Evolutionary conservation across 2,329 filamentous ascomycete species (phyloP).

Genomic region (Aspergillus sp.): DNA sequence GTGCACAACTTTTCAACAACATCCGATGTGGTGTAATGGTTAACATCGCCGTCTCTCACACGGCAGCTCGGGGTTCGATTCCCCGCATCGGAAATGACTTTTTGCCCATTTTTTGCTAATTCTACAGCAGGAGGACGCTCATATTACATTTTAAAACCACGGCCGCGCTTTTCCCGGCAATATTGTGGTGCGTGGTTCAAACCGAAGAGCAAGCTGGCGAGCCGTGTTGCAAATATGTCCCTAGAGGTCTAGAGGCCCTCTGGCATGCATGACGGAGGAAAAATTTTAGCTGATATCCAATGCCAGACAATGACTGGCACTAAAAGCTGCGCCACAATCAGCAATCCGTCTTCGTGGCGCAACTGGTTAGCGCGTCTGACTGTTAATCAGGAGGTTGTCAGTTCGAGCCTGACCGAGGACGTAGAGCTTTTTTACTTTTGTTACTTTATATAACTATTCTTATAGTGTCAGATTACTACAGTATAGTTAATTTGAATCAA

Average conservation of each 20-base stretch:
- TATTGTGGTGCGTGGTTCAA: no score
- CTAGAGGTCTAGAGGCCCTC: no score
- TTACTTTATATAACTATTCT: no score
- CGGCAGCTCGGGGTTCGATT: conserved; percentile 29
- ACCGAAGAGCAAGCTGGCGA: no score
- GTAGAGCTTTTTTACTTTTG: no score
- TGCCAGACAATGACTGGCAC: no score
- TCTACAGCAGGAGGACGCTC: neutral
- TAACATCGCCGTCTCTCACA: conserved; percentile 29
- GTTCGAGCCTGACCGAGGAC: neutral
- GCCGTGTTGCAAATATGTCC: no score
- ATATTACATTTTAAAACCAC: no score
- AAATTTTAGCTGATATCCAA: no score
- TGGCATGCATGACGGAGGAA: no score
- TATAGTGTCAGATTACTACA: neutral
- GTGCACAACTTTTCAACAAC: neutral
- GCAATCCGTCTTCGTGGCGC: neutral
- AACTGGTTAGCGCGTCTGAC: neutral
- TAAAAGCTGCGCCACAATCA: neutral
- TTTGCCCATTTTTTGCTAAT: neutral
- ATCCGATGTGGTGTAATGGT: conserved; percentile 25
- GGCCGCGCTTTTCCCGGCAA: no score
- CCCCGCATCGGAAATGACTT: conserved; percentile 21
- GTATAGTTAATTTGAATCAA: neutral
- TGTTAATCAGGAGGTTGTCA: neutral